phyloP scores from a whole-genome alignment of 352 stramenopile species.

The Phytopythium litorale region DNA sequence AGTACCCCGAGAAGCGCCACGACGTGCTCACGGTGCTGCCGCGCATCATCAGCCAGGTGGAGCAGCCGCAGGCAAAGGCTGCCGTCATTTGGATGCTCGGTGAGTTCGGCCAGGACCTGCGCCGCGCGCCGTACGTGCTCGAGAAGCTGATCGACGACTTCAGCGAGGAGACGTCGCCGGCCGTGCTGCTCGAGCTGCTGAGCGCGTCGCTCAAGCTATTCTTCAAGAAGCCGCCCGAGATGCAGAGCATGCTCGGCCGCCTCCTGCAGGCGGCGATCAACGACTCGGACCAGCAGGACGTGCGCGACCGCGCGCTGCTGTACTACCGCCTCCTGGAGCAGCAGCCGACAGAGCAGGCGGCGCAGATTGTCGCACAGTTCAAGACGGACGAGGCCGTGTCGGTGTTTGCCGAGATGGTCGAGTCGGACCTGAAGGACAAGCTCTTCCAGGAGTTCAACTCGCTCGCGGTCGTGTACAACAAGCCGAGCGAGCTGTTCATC shows the following conservation, averaged over 20 bases:
- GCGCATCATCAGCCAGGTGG: slow-evolving; percentile 67
- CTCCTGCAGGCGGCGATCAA: slow-evolving; percentile 94
- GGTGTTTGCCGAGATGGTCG: slow-evolving; percentile 81
- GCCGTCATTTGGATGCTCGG: slow-evolving; percentile 96
- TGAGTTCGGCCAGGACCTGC: slow-evolving; percentile 93
- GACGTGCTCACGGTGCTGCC: slow-evolving; percentile 87
- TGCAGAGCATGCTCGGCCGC: slow-evolving; percentile 96
- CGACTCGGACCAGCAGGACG: slow-evolving; percentile 93
- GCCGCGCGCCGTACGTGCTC: slow-evolving; percentile 95
- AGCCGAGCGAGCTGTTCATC: slow-evolving; percentile 95
- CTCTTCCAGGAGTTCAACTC: slow-evolving; percentile 98
- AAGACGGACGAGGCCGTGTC: slow-evolving; percentile 73
- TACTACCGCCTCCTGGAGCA: slow-evolving; percentile 96
- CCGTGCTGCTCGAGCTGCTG: slow-evolving; percentile 94
- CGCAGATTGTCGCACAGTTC: slow-evolving; percentile 85
- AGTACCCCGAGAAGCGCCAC: slow-evolving; percentile 93
- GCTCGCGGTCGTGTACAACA: slow-evolving; percentile 96
- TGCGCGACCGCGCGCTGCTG: slow-evolving; percentile 96
- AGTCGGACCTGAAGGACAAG: slow-evolving; percentile 83
- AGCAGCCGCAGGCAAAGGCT: slow-evolving; percentile 87
- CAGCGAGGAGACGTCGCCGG: slow-evolving; percentile 82
- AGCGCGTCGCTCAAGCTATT: slow-evolving; percentile 97
- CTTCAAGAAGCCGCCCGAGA: slow-evolving; percentile 97
- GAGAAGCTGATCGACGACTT: slow-evolving; percentile 96
- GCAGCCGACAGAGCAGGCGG: slow-evolving; percentile 90